Percentiles rank a stretch among this genome's conserved stretches.
Evolutionary conservation across 768 basidiomycete species (phyloP).

Genomic region (Tubosaeta sp.): DNA sequence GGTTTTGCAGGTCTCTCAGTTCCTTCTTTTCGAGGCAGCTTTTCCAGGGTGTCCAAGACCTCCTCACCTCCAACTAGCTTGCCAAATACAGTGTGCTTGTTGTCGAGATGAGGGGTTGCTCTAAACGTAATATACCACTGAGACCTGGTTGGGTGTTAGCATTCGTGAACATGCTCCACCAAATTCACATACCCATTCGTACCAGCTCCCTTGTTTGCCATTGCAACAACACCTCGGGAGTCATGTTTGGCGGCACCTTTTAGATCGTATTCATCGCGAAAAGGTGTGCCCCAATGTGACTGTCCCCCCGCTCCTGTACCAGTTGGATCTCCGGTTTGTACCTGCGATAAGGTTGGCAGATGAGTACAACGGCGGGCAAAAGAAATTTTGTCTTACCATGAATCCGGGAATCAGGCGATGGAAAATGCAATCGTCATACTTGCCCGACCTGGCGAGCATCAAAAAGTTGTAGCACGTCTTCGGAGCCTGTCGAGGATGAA

Average conservation of each 20-base stretch:
- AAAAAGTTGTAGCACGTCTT: slow-evolving; percentile 99
- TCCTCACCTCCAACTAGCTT: slow-evolving; percentile 96
- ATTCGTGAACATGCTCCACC: neutral
- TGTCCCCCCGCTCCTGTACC: slow-evolving; percentile 93
- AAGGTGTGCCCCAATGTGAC: slow-evolving; percentile 92
- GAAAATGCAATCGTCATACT: slow-evolving; percentile 87
- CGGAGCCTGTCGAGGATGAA: slow-evolving; percentile 61
- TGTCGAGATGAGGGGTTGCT: slow-evolving; percentile 79
- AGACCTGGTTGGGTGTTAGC: slow-evolving; percentile 46
- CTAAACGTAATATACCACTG: slow-evolving; percentile 95
- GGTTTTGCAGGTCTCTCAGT: slow-evolving; percentile 85
- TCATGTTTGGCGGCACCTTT: slow-evolving; percentile 89
- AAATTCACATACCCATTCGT: slow-evolving; percentile 65
- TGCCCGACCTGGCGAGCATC: slow-evolving; percentile 85
- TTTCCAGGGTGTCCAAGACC: slow-evolving; percentile 79
- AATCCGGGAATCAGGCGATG: slow-evolving; percentile 93
- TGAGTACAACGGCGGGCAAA: neutral
- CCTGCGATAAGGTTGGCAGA: slow-evolving; percentile 40
- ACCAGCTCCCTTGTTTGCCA: slow-evolving; percentile 93
- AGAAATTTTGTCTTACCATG: slow-evolving; percentile 56
- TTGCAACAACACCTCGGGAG: slow-evolving; percentile 77
- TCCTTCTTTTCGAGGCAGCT: slow-evolving; percentile 73
- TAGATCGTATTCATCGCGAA: slow-evolving; percentile 89
- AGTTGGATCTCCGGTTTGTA: slow-evolving; percentile 98
- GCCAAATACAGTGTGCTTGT: slow-evolving; percentile 95